Conservation (phyloP, 768 basidiomycete species). For the Holtermanniella nyarrowii region DNA sequence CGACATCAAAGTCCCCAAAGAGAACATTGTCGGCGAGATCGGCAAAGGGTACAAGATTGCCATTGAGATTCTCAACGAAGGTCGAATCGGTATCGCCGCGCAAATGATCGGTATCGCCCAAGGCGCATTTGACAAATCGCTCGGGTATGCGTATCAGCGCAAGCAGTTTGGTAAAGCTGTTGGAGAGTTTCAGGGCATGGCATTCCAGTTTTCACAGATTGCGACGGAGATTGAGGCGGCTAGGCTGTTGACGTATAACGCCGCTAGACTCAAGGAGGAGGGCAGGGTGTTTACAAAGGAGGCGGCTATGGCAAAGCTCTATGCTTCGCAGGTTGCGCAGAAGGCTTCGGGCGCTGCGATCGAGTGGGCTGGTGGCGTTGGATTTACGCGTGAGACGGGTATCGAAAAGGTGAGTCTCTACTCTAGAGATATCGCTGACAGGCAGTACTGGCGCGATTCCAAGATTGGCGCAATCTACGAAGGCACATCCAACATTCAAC, state of each 20-base stretch:
- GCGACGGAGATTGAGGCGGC: conserved; percentile 84
- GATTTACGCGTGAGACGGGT: conserved; percentile 61
- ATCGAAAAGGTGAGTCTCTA: conserved; percentile 59
- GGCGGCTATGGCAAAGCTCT: conserved; percentile 97
- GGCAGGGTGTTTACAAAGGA: conserved; percentile 76
- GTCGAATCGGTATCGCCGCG: conserved; percentile 93
- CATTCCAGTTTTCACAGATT: conserved; percentile 83
- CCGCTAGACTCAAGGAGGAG: conserved; percentile 76
- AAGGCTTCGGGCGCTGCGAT: conserved; percentile 78
- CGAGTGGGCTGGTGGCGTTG: conserved; percentile 79
- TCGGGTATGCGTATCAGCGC: conserved; percentile 90
- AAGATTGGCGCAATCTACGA: conserved; percentile 50
- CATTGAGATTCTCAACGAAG: conserved; percentile 94
- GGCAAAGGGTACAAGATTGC: conserved; percentile 96
- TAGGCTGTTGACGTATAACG: conserved; percentile 87
- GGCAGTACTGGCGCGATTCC: conserved; percentile 54
- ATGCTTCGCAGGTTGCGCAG: conserved; percentile 79
- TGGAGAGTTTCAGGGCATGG: conserved; percentile 87
- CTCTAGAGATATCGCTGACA: background rate
- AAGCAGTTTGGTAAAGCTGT: conserved; percentile 89
- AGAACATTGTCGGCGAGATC: conserved; percentile 70
- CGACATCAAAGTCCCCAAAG: conserved; percentile 70
- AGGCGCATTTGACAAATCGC: conserved; percentile 88
- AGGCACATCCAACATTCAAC: conserved; percentile 92
- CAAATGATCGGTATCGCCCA: conserved; percentile 98